Evolutionary conservation across 2,329 filamentous ascomycete species (phyloP).

Genomic region (Fusarium foetens): DNA sequence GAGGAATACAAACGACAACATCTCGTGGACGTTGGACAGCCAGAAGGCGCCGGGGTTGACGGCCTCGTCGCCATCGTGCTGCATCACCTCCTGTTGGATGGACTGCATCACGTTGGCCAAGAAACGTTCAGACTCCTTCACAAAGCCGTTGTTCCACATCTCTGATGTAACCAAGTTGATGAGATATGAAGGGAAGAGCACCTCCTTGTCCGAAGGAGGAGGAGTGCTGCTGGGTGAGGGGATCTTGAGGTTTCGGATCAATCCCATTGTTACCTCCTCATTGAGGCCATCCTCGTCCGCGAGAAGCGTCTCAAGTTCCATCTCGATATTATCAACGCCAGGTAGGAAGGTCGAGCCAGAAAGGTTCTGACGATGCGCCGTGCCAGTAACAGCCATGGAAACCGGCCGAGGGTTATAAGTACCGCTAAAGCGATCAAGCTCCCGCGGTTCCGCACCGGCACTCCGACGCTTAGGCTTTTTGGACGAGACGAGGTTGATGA

Average conservation of each 20-base stretch:
- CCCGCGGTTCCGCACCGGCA: slow-evolving; percentile 85
- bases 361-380: slow-evolving; percentile 74
- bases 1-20: slow-evolving; percentile 99
- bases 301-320: slow-evolving; percentile 91
- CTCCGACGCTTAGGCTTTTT: slow-evolving; percentile 98
- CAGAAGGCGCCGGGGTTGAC: slow-evolving; percentile 98
- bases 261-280: slow-evolving; percentile 94
- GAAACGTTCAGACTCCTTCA: slow-evolving; percentile 99
- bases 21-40: slow-evolving; percentile 99
- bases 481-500: slow-evolving; percentile 96
- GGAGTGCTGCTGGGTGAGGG: slow-evolving; percentile 87
- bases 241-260: slow-evolving; percentile 97
- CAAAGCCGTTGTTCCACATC: slow-evolving; percentile 99
- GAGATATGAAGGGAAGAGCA: slow-evolving; percentile 97
- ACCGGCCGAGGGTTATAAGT: slow-evolving; percentile 95
- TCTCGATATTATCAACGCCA: slow-evolving; percentile 88
- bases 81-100: slow-evolving; percentile 99
- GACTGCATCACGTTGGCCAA: slow-evolving; percentile 99
- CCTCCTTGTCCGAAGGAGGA: slow-evolving; percentile 96
- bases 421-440: slow-evolving; percentile 88
- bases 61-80: slow-evolving; percentile 95
- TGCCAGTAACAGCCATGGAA: slow-evolving; percentile 86
- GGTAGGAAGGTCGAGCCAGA: slow-evolving; percentile 82
- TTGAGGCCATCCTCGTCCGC: slow-evolving; percentile 96
- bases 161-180: slow-evolving; percentile 99